Evolutionary conservation across 257 asterid species (phyloP), one percentile per base, ranked within the genome.

Genomic region (Penstemon newberryi): DNA sequence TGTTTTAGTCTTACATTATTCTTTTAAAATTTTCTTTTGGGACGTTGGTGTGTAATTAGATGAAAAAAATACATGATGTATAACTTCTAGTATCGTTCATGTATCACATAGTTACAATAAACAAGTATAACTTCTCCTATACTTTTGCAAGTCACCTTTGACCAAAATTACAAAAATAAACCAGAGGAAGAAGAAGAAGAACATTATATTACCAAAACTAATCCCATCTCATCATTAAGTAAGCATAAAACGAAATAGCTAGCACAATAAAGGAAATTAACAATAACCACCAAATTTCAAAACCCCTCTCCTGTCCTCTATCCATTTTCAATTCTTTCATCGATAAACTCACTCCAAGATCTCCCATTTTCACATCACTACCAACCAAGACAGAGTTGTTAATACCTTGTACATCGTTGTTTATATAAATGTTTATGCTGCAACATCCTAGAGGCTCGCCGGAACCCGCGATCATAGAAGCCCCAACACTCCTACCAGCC

Each of bases 321-420:
- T 87, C 92, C 81, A 89, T 70, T 44, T 78, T 78, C 81, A 88
- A 25, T 8, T 75, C 92, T 51, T 85, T 73, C 63, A 88, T 57
- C 36, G 68, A 67, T 70, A 89, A 58, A 63, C 78, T 63, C 55
- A 86, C 91, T 7, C 97, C 96, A 18, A 78, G 84, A 70, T 89
- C 95, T 36, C 93, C 87, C 75, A 87, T 79, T 42, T 57, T 82
- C 75, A 89, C 91, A 15, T 75, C 77, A 75, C 95, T 83, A 4
- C 84, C 98, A 7, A 88, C 12, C 80, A 93, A 54, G 25, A 88
- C 67, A 15, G 95, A 93, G 82, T 93, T 85, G 84, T 81, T 90
- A 18, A 88, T 82, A 0, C 95, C 98, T 51, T 88, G 86, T 7
- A 85, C 75, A 54, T 88, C 86, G 56, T 85, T 93, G 88, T 81